These are phyloP conservation scores for Elsinoe batatas DNA, from an alignment of 2,329 filamentous ascomycete species.

Conservation along the genomic window DNA sequence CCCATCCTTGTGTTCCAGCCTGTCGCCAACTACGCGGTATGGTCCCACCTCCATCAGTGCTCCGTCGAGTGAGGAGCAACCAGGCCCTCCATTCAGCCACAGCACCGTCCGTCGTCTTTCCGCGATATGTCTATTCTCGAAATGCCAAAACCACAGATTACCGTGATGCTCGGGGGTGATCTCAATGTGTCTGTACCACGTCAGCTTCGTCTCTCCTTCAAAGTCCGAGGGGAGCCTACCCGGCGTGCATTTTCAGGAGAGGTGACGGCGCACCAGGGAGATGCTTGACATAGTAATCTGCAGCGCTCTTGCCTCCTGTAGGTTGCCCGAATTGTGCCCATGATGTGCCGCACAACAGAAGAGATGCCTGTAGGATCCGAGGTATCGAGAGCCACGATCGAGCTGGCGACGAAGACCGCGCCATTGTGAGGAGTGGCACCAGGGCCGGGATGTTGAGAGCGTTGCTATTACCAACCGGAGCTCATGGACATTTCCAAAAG, in stretches of 20 bases:
- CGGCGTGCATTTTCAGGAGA: slow-evolving; percentile 93
- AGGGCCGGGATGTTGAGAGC: not conserved
- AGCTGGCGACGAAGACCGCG: not conserved
- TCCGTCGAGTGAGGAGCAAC: slow-evolving; percentile 95
- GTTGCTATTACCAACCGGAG: not conserved
- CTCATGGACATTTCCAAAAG: not conserved
- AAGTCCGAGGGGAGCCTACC: slow-evolving; percentile 50
- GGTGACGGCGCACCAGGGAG: slow-evolving; percentile 76
- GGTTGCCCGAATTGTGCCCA: slow-evolving; percentile 22
- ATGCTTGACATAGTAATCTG: slow-evolving; percentile 80
- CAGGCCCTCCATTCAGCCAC: slow-evolving; percentile 94
- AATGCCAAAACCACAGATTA: slow-evolving; percentile 98
- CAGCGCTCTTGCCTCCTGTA: slow-evolving; percentile 48
- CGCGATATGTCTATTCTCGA: slow-evolving; percentile 88
- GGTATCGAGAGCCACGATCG: not conserved
- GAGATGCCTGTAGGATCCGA: slow-evolving; percentile 8
- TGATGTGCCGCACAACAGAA: slow-evolving; percentile 13
- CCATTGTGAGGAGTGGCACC: not conserved
- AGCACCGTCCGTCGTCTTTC: slow-evolving; percentile 84
- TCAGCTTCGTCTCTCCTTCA: slow-evolving; percentile 11
- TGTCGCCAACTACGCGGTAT: slow-evolving; percentile 69
- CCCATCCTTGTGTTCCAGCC: slow-evolving; percentile 75
- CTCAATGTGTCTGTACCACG: slow-evolving; percentile 66
- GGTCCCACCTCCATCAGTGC: slow-evolving; percentile 94
- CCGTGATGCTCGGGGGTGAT: slow-evolving; percentile 75